Percentiles rank a stretch among this genome's conserved stretches.
phyloP scores from a whole-genome alignment of 768 basidiomycete species.

The Leccinum incarnatum region DNA sequence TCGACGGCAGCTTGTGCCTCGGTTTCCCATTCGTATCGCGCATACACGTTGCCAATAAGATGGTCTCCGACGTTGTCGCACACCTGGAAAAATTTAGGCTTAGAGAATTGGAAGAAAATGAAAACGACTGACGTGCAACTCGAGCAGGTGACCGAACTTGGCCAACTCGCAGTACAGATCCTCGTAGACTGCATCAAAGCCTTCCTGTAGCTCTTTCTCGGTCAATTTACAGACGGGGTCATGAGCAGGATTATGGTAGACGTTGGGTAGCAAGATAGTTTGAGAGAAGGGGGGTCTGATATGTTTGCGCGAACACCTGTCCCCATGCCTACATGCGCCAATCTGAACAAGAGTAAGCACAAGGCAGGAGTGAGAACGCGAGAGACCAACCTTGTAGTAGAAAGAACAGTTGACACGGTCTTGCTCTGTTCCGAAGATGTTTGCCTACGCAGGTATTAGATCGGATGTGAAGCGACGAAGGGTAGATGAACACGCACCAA shows the following conservation, averaged over 20 bases:
- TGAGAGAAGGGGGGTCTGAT: conserved; percentile 97
- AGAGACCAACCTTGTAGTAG: conserved; percentile 80
- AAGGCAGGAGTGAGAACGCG: neutral
- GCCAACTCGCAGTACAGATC: conserved; percentile 92
- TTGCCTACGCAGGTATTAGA: conserved; percentile 53
- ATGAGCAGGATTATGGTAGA: conserved; percentile 97
- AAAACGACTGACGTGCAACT: conserved; percentile 74
- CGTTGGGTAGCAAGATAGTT: conserved; percentile 93
- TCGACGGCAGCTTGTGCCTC: conserved; percentile 94
- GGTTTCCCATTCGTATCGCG: conserved; percentile 97
- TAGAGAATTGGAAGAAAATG: neutral
- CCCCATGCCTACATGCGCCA: conserved; percentile 97
- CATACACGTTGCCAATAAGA: conserved; percentile 96
- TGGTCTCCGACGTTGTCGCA: conserved; percentile 99
- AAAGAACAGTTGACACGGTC: conserved; percentile 98
- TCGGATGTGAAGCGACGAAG: neutral
- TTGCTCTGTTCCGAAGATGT: conserved; percentile 94
- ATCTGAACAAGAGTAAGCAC: conserved; percentile 51
- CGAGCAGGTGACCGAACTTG: conserved; percentile 93
- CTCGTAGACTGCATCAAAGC: conserved; percentile 92
- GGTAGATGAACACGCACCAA: conserved; percentile 44
- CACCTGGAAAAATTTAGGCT: conserved; percentile 46
- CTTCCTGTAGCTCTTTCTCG: conserved; percentile 86
- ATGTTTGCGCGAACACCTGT: conserved; percentile 97
- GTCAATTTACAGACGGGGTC: conserved; percentile 86